Evolutionary conservation across 306 rosid species (phyloP).

Genomic region (Luffa acutangula): DNA sequence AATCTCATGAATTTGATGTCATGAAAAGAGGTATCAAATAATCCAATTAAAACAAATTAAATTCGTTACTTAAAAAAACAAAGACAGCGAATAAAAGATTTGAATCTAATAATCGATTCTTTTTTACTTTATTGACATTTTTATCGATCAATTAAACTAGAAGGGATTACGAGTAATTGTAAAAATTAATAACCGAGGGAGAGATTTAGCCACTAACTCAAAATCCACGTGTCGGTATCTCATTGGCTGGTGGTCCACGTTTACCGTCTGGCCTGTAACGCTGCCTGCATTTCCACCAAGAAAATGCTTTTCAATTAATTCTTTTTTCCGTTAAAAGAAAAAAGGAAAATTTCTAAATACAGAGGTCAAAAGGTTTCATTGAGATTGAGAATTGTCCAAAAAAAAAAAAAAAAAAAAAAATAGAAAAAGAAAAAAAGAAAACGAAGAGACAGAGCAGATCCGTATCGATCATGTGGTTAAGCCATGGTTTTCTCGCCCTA

Average conservation of each 20-base stretch:
- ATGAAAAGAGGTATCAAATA: not conserved
- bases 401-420: not conserved
- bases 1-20: not conserved
- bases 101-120: not conserved
- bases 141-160: not conserved
- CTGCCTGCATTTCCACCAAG: not conserved
- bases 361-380: constrained; percentile 6
- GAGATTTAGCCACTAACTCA: not conserved
- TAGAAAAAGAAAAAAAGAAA: not conserved
- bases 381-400: not conserved
- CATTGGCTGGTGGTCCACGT: not conserved
- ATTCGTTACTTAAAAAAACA: not conserved
- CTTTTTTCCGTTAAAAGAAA: not conserved
- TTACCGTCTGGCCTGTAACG: not conserved
- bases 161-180: not conserved
- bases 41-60: not conserved
- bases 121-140: not conserved
- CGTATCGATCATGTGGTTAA: constrained; percentile 1
- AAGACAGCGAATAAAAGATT: not conserved
- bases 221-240: not conserved
- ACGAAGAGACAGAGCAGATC: not conserved
- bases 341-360: not conserved
- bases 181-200: not conserved
- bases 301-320: not conserved
- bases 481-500: constrained; percentile 3